Percentiles rank a stretch among this genome's conserved stretches.
phyloP scores from a whole-genome alignment of 352 stramenopile species.

The Pseudoperonospora humuli region DNA sequence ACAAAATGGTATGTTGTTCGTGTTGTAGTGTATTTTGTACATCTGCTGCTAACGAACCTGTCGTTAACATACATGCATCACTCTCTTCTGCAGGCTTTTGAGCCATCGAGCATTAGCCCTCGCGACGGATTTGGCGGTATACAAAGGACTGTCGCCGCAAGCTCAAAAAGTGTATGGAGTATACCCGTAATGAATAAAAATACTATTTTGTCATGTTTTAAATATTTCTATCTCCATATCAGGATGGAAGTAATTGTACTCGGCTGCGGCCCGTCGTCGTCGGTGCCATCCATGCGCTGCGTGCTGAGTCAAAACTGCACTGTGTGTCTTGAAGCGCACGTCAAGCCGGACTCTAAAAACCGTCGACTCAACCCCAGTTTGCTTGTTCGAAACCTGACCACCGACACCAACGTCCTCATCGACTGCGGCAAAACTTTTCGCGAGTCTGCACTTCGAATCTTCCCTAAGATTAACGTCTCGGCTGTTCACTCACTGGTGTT shows the following conservation, averaged over 20 bases:
- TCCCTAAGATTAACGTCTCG: conserved; percentile 41
- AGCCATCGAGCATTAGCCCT: conserved; percentile 29
- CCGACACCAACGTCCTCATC: conserved; percentile 57
- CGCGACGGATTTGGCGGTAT: conserved; percentile 51
- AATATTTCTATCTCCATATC: too few species aligned
- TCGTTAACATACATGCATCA: neutral
- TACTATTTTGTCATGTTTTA: too few species aligned
- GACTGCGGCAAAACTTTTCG: conserved; percentile 88
- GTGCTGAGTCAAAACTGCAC: conserved; percentile 42
- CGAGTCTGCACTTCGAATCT: conserved; percentile 59
- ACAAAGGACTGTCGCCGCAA: conserved; percentile 42
- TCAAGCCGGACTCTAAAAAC: conserved; percentile 65
- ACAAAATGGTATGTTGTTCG: conserved; percentile 29
- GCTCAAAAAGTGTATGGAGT: too few species aligned
- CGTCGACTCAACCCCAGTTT: conserved; percentile 74
- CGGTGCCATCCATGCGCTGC: conserved; percentile 72
- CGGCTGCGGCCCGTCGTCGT: conserved; percentile 75
- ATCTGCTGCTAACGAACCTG: neutral
- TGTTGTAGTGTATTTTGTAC: neutral
- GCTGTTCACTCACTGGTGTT: conserved; percentile 67
- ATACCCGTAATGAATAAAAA: too few species aligned
- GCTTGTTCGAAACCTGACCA: conserved; percentile 47
- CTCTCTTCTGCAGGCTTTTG: conserved; percentile 27
- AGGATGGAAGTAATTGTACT: conserved; percentile 77
- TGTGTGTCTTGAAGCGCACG: conserved; percentile 62